Conservation (phyloP, 2,329 filamentous ascomycete genomes). For the Aspergillus candidus region DNA sequence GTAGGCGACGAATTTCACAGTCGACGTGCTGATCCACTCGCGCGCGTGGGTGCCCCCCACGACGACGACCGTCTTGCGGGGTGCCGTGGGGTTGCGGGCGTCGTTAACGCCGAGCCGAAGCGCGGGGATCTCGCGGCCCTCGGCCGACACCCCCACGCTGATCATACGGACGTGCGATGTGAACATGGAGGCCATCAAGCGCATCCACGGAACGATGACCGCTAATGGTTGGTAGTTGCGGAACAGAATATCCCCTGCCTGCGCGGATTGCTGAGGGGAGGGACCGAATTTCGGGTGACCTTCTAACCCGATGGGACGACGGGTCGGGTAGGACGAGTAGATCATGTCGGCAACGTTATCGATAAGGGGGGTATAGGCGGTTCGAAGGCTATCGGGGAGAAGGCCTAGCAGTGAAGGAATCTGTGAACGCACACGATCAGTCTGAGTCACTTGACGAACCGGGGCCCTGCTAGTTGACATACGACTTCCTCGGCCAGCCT, state of each 20-base stretch:
- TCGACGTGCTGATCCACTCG: constrained; percentile 93
- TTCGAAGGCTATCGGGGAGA: constrained; percentile 67
- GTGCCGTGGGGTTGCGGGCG: constrained; percentile 41
- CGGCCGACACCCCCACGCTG: constrained; percentile 75
- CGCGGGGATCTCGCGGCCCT: constrained; percentile 79
- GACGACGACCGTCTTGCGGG: constrained; percentile 71
- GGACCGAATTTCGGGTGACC: constrained; percentile 25
- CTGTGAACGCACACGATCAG: constrained; percentile 29
- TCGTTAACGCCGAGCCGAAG: constrained; percentile 65
- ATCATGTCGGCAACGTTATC: constrained; percentile 73
- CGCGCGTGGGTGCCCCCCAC: constrained; percentile 85
- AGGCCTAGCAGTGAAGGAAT: constrained; percentile 69
- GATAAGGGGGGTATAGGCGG: constrained; percentile 68
- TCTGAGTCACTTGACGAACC: background rate
- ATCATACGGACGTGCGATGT: constrained; percentile 68
- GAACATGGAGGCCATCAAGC: constrained; percentile 82
- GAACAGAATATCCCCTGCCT: constrained; percentile 69
- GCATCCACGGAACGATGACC: constrained; percentile 87
- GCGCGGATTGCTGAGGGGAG: constrained; percentile 27
- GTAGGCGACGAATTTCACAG: constrained; percentile 86
- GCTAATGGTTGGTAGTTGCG: constrained; percentile 82
- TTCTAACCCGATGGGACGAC: constrained; percentile 26
- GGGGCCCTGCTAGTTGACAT: constrained; percentile 20
- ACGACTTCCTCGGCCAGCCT: constrained; percentile 70
- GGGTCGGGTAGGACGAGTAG: constrained; percentile 64